Conservation (phyloP, 2,329 filamentous ascomycete genomes). For the Phaeosphaeriaceae sp. region DNA sequence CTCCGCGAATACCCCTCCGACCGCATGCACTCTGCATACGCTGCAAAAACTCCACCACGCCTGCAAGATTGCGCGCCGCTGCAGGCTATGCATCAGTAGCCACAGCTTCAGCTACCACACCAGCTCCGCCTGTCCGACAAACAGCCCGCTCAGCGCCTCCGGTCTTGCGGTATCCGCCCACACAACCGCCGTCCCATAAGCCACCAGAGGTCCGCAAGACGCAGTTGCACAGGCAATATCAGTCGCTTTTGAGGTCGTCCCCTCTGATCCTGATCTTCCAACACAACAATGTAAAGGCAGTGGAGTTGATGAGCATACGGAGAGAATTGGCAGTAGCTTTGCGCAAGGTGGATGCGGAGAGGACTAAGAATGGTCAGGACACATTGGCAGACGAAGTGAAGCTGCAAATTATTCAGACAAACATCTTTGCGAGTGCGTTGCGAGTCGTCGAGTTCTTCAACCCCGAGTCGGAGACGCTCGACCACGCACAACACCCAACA, state of each 20-base stretch:
- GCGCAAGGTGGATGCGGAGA: conserved; percentile 73
- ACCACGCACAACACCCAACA: conserved; percentile 34
- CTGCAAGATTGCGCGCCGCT: conserved; percentile 38
- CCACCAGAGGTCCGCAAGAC: conserved; percentile 87
- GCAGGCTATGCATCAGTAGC: conserved; percentile 60
- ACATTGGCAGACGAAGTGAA: conserved; percentile 69
- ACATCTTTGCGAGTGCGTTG: conserved; percentile 86
- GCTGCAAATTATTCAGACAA: conserved; percentile 85
- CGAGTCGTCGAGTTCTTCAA: conserved; percentile 84
- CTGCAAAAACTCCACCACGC: conserved; percentile 29
- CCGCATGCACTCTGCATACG: conserved; percentile 40
- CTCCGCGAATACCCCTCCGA: conserved; percentile 47
- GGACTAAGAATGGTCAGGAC: conserved; percentile 63
- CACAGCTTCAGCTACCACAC: conserved; percentile 58
- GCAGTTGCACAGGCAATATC: conserved; percentile 86
- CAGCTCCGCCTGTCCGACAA: conserved; percentile 61
- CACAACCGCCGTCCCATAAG: conserved; percentile 87
- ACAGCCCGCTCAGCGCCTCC: conserved; percentile 54
- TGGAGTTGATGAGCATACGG: conserved; percentile 77
- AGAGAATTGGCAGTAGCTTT: conserved; percentile 72
- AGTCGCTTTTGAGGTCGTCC: conserved; percentile 83
- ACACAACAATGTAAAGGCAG: conserved; percentile 77
- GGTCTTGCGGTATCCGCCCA: conserved; percentile 63
- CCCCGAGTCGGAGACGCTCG: conserved; percentile 35
- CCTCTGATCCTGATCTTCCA: conserved; percentile 88